Conservation (phyloP, 2,329 filamentous ascomycete genomes). For the Colletotrichum chrysophilum region DNA sequence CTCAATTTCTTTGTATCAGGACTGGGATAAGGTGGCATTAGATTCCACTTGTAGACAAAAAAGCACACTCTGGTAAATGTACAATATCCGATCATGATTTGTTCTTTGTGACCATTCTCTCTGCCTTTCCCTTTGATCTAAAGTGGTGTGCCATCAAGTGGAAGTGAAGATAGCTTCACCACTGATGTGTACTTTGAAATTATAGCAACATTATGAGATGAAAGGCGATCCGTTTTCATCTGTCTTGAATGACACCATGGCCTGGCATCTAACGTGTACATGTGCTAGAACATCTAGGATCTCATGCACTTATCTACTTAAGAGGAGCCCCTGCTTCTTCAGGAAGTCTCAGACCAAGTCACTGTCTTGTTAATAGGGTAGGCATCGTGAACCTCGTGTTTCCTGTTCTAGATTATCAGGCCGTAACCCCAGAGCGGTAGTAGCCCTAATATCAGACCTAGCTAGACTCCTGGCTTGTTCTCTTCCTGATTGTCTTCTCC, state of each 20-base stretch:
- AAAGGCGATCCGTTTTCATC: background rate
- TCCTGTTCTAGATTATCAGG: background rate
- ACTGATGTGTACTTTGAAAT: background rate
- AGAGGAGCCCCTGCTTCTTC: background rate
- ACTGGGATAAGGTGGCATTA: slow-evolving; percentile 12
- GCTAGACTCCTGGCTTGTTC: background rate
- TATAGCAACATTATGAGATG: background rate
- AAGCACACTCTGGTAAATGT: slow-evolving; percentile 35
- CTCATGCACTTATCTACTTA: background rate
- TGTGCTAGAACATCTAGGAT: background rate
- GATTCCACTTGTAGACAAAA: slow-evolving; percentile 34
- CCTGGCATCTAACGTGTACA: background rate
- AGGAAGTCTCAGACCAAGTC: background rate
- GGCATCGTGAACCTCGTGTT: background rate
- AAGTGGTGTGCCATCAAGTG: background rate
- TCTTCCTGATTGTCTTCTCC: background rate
- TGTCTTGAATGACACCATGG: background rate
- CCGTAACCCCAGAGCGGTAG: background rate
- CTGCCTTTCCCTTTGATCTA: background rate
- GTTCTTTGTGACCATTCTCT: background rate
- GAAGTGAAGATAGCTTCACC: background rate
- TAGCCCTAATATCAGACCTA: background rate
- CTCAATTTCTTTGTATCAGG: slow-evolving; percentile 20
- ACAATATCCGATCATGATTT: slow-evolving; percentile 27
- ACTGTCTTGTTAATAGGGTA: background rate